Percentiles rank a stretch among this genome's conserved stretches.
These are phyloP conservation scores for Sedum album DNA, from an alignment of 164 flowering plant genomes.

Conservation along the genomic window DNA sequence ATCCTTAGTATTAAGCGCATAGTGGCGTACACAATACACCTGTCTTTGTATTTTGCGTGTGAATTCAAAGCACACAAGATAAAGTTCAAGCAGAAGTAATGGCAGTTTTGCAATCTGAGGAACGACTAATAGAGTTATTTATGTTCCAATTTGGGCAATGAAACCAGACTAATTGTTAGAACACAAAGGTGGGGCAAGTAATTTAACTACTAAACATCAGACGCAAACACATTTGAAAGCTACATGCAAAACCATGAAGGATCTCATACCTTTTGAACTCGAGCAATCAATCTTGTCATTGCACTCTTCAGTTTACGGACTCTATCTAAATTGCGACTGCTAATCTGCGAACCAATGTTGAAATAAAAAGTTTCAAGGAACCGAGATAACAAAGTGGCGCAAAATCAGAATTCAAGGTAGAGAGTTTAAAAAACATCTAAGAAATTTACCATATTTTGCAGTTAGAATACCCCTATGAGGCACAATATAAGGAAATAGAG, in stretches of 20 bases:
- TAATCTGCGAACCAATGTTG: slow-evolving; percentile 42
- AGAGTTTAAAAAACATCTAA: too few species aligned
- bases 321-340: slow-evolving; percentile 89
- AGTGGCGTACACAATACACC: too few species aligned
- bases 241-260: not conserved
- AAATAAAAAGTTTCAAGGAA: not conserved
- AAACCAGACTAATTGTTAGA: not conserved
- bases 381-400: not conserved
- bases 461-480: not conserved
- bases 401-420: too few species aligned
- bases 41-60: not conserved
- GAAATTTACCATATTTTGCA: not conserved
- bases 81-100: not conserved
- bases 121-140: not conserved
- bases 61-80: not conserved
- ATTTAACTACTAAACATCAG: not conserved
- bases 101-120: not conserved
- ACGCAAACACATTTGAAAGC: not conserved
- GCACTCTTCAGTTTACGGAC: slow-evolving; percentile 95
- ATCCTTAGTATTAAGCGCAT: not conserved
- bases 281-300: slow-evolving; percentile 87
- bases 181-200: not conserved
- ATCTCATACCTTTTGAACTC: slow-evolving; percentile 76
- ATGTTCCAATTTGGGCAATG: not conserved
- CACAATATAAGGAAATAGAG: not conserved